Evolutionary conservation across 495 filamentous ascomycete species (phyloP).

Genomic region (Lentithecium fluviatile): DNA sequence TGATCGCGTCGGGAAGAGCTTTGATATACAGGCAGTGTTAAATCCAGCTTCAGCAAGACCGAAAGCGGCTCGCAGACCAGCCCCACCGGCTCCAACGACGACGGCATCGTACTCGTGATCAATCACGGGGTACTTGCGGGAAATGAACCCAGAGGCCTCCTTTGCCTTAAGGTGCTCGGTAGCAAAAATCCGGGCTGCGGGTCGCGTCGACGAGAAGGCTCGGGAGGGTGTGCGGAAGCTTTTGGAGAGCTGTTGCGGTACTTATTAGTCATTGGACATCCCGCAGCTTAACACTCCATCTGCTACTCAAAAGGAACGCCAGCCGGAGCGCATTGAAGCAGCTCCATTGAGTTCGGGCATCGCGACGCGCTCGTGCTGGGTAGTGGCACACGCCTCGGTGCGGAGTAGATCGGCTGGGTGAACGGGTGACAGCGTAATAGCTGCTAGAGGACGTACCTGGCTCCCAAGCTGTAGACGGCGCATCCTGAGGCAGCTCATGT

Average conservation of each 20-base stretch:
- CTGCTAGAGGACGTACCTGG: constrained; percentile 30
- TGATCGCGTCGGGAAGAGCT: constrained; percentile 92
- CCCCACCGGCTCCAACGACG: constrained; percentile 91
- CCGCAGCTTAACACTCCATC: not conserved
- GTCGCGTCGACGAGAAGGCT: constrained; percentile 77
- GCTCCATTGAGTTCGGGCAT: not conserved
- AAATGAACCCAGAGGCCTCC: constrained; percentile 80
- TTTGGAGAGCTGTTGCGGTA: constrained; percentile 27
- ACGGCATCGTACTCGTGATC: constrained; percentile 73
- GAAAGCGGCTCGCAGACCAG: constrained; percentile 92
- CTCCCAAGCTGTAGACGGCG: constrained; percentile 34
- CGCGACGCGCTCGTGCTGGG: constrained; percentile 21
- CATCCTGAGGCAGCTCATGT: constrained; percentile 38
- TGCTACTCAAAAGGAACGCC: not conserved
- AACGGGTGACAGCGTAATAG: not conserved
- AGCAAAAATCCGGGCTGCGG: constrained; percentile 77
- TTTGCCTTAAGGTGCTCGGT: constrained; percentile 83
- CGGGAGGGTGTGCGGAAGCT: constrained; percentile 26
- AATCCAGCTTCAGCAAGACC: constrained; percentile 96
- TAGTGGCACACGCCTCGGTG: constrained; percentile 13
- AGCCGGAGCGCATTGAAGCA: not conserved
- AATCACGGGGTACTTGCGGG: constrained; percentile 85
- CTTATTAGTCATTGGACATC: constrained; percentile 28
- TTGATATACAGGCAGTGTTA: constrained; percentile 97
- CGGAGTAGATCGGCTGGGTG: constrained; percentile 24